Conservation (phyloP, 305 asterid genomes). For the Fraxinus ornus region DNA sequence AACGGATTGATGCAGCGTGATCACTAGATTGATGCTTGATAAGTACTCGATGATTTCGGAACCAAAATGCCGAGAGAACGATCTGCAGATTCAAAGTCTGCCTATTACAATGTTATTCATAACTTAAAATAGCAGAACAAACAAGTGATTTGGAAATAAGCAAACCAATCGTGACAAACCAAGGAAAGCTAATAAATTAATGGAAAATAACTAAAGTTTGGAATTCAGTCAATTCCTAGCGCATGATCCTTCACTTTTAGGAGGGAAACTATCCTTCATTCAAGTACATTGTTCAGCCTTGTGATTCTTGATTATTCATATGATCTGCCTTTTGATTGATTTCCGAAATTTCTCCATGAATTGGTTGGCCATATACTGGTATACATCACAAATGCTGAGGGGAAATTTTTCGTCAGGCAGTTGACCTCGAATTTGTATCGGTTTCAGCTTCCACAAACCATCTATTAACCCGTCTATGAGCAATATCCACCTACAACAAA, state of each 20-base stretch:
- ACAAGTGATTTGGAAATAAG: neutral
- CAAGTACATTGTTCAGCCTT: too few species aligned
- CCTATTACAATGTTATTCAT: neutral
- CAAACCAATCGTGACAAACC: neutral
- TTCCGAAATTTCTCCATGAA: too few species aligned
- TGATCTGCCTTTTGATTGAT: too few species aligned
- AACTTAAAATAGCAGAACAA: neutral
- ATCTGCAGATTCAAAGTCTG: neutral
- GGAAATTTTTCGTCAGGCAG: slow-evolving; percentile 12
- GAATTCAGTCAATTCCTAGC: too few species aligned
- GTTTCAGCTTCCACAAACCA: slow-evolving; percentile 38
- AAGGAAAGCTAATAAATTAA: too few species aligned
- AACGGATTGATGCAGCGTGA: neutral
- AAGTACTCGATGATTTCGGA: neutral
- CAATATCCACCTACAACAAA: slow-evolving; percentile 27
- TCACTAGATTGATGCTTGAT: neutral
- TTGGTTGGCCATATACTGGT: too few species aligned
- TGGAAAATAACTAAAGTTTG: too few species aligned
- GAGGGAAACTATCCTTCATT: too few species aligned
- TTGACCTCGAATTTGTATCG: slow-evolving; percentile 11
- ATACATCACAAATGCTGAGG: neutral
- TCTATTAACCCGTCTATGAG: slow-evolving; percentile 34
- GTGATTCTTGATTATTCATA: too few species aligned
- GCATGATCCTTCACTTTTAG: too few species aligned
- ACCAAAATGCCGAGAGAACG: neutral